Conservation (phyloP, 371 early-diverging fungal genomes). For the Mucor mucedo region DNA sequence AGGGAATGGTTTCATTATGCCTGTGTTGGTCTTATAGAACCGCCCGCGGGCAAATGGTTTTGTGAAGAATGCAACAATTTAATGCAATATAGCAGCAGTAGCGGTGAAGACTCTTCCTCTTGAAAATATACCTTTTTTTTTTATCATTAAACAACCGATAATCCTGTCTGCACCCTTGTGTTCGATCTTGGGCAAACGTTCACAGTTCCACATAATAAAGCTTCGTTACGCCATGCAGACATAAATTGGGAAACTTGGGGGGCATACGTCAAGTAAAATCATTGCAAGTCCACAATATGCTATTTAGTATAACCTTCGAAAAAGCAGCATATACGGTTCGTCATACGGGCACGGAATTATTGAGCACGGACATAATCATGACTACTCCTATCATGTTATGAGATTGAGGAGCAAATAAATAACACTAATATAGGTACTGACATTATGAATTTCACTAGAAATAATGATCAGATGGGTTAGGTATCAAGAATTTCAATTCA, state of each 20-base stretch:
- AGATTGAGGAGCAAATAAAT: constrained; percentile 42
- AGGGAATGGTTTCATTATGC: constrained; percentile 93
- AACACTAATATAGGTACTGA: too few relatives aligned
- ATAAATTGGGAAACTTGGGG: constrained; percentile 55
- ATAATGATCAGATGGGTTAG: too few relatives aligned
- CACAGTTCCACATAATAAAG: constrained; percentile 60
- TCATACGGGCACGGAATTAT: constrained; percentile 62
- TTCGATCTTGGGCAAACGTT: constrained; percentile 40
- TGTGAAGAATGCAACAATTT: constrained; percentile 52
- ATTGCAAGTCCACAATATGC: too few relatives aligned
- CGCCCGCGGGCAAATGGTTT: constrained; percentile 90
- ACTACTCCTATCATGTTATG: constrained; percentile 36
- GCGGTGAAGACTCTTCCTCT: not conserved
- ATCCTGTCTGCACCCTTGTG: constrained; percentile 21
- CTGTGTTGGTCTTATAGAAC: constrained; percentile 81
- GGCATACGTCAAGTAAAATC: too few relatives aligned
- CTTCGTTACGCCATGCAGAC: constrained; percentile 76
- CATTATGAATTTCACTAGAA: too few relatives aligned
- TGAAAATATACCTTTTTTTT: constrained; percentile 1
- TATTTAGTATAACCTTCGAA: too few relatives aligned
- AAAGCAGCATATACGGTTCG: too few relatives aligned
- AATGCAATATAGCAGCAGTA: constrained; percentile 14
- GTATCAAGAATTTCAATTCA: too few relatives aligned
- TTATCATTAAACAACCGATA: not conserved
- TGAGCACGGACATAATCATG: constrained; percentile 61